Evolutionary conservation across 148 eudicot genomes (phyloP), one percentile per base, ranked within the genome.

Genomic region (Heliosperma pusillum): DNA sequence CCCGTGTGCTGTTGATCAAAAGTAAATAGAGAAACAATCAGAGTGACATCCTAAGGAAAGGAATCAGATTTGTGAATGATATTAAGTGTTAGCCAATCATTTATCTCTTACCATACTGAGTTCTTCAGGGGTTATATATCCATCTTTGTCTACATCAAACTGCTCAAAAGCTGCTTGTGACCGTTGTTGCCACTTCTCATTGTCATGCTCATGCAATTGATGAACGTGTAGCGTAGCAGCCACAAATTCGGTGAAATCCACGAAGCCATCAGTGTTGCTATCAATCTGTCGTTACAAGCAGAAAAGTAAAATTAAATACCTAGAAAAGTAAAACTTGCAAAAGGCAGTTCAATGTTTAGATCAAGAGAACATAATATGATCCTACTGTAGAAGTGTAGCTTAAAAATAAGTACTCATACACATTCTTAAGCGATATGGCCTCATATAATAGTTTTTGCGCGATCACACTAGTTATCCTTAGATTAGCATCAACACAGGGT

Each of bases 161-260:
- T 91, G 89, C 68, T 94, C 97, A 66, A 94, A 94, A 76, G 98
- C 98, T 73, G 97, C 92, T 80, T 84, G 93, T 44, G 98, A 94
- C 42, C 80, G 75, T 58, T 85, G 83, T 58, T 87, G 88, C 98
- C 98, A 94, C 83, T 87, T 94, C 71, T 84, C 89, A 5, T 87
- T 79, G 82, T 94, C 88, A 82, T 90, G 92, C 83, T 94, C 96
- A 47, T 94, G 96, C 77, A 94, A 76, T 80, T 94, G 98, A 78
- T 90, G 90, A 75, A 94, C 93, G 53, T 89, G 98, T 52, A 94
- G 85, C 15, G 97, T 86, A 19, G 98, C 98, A 36, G 98, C 93
- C 21, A 94, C 96, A 82, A 94, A 94, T 84, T 94, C 98, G 0
- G 87, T 75, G 79, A 90, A 94, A 87, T 94, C 98, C 63, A 94